phyloP scores from a whole-genome alignment of 441 rosid species.

The Mallotus repandus region DNA sequence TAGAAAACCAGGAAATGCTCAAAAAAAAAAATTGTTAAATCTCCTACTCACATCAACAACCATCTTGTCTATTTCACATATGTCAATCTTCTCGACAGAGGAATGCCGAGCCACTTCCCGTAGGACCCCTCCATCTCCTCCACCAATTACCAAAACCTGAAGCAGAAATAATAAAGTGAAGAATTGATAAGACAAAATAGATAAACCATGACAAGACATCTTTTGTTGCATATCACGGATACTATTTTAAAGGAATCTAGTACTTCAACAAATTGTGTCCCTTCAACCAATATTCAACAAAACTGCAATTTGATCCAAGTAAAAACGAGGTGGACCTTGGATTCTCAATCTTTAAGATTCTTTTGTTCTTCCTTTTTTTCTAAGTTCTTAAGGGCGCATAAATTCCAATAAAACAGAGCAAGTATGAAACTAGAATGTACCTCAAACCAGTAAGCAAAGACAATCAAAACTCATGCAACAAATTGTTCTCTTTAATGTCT shows the following conservation, averaged over 20 bases:
- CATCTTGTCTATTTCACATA: constrained; percentile 94
- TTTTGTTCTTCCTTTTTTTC: neutral
- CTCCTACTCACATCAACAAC: constrained; percentile 81
- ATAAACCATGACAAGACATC: neutral
- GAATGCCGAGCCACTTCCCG: constrained; percentile 86
- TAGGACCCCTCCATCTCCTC: constrained; percentile 94
- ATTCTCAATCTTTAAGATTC: neutral
- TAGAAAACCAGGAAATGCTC: neutral
- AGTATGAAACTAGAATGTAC: neutral
- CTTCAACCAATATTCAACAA: neutral
- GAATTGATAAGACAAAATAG: neutral
- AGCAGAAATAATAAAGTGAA: constrained; percentile 6
- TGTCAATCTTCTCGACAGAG: constrained; percentile 78
- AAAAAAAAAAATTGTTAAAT: neutral
- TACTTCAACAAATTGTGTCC: neutral
- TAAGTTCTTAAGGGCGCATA: neutral
- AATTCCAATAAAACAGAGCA: neutral
- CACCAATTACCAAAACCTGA: constrained; percentile 95
- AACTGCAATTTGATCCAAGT: neutral
- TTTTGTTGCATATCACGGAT: too few species aligned
- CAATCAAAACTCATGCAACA: neutral
- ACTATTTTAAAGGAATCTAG: neutral
- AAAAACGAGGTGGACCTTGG: neutral
- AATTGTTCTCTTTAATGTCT: neutral
- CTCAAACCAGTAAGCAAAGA: neutral